phyloP scores from a whole-genome alignment of 2,329 filamentous ascomycete species.

The Coniochaeta prunicola region DNA sequence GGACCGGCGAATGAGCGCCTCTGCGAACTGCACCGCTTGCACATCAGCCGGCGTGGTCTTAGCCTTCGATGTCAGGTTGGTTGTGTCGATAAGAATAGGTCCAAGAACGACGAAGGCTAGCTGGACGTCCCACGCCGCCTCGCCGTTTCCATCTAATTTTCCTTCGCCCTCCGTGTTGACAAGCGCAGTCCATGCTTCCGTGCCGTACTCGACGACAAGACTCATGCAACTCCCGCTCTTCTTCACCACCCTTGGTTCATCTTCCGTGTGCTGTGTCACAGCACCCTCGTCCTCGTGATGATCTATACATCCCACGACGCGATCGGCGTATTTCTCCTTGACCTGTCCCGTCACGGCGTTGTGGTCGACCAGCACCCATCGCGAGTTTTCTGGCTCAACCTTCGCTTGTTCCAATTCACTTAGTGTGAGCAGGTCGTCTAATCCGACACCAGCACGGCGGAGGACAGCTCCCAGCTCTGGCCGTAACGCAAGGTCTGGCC shows the following conservation, averaged over 20 bases:
- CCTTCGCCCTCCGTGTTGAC: conserved; percentile 4
- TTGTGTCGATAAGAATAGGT: conserved; percentile 67
- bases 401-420: conserved; percentile 34
- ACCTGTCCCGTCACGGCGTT: conserved; percentile 62
- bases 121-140: conserved; percentile 39
- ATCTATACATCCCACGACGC: conserved; percentile 63
- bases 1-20: conserved; percentile 25
- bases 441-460: conserved; percentile 47
- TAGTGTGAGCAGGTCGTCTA: conserved; percentile 57
- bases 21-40: conserved; percentile 50
- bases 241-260: conserved; percentile 53
- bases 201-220: conserved; percentile 55
- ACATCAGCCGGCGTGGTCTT: conserved; percentile 61
- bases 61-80: conserved; percentile 51
- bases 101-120: conserved; percentile 62
- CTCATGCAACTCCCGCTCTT: conserved; percentile 68
- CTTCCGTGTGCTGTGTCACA: conserved; percentile 36
- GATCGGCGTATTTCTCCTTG: conserved; percentile 39
- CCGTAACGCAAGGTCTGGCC: conserved; percentile 61
- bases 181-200: conserved; percentile 48
- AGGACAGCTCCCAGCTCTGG: conserved; percentile 66
- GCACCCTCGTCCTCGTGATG: conserved; percentile 68
- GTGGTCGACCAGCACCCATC: conserved; percentile 74
- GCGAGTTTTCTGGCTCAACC: conserved; percentile 47
- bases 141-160: conserved; percentile 27